These are phyloP conservation scores for Tolypocladium paradoxum DNA, from an alignment of 2,329 filamentous ascomycete species.

Conservation along the genomic window DNA sequence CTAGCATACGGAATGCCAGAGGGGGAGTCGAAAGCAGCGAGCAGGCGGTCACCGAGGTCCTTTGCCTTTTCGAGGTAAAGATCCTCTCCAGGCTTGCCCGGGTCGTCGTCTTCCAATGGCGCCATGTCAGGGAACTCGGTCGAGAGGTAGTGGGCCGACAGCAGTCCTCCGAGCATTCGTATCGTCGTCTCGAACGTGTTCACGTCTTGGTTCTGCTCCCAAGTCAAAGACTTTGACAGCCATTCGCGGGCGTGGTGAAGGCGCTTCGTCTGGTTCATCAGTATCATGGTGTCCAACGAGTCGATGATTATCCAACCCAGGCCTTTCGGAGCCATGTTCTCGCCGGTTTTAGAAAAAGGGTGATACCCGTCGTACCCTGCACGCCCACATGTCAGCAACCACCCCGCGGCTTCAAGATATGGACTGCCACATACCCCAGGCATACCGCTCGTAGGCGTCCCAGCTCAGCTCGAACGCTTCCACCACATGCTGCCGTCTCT, in stretches of 20 bases:
- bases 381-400: slow-evolving; percentile 15
- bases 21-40: slow-evolving; percentile 77
- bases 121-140: slow-evolving; percentile 72
- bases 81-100: slow-evolving; percentile 68
- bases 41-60: slow-evolving; percentile 77
- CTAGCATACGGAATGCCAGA: slow-evolving; percentile 87
- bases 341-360: slow-evolving; percentile 67
- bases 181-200: slow-evolving; percentile 98
- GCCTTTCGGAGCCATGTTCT: slow-evolving; percentile 77
- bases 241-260: slow-evolving; percentile 79
- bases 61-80: slow-evolving; percentile 93
- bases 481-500: slow-evolving; percentile 68
- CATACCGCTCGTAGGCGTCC: slow-evolving; percentile 85
- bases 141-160: slow-evolving; percentile 92
- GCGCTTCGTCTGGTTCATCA: slow-evolving; percentile 91
- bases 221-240: slow-evolving; percentile 70
- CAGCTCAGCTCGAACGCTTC: slow-evolving; percentile 88
- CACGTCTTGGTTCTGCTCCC: slow-evolving; percentile 89
- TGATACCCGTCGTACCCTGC: slow-evolving; percentile 76
- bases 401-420: neutral
- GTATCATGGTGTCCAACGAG: slow-evolving; percentile 88
- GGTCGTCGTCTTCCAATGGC: slow-evolving; percentile 59
- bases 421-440: slow-evolving; percentile 63
- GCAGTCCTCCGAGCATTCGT: slow-evolving; percentile 85
- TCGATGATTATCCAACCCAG: slow-evolving; percentile 98